phyloP scores from a whole-genome alignment of 352 stramenopile species.

The Pythium biforme region DNA sequence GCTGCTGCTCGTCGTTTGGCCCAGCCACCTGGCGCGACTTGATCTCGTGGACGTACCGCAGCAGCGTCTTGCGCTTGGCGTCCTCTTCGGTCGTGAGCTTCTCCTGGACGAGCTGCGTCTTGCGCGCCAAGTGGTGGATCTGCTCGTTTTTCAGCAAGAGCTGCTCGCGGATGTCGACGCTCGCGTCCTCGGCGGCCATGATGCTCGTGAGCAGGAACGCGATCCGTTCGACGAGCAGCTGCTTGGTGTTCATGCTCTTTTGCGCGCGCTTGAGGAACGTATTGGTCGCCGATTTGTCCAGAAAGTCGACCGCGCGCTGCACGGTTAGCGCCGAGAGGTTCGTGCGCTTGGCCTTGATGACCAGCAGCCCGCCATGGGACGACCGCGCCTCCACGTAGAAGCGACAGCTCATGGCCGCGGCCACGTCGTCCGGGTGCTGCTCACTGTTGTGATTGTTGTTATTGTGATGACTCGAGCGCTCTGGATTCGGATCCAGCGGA shows the following conservation, averaged over 20 bases:
- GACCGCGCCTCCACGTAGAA: slow-evolving; percentile 88
- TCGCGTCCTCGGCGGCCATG: slow-evolving; percentile 72
- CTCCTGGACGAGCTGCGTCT: slow-evolving; percentile 78
- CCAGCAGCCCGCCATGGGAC: slow-evolving; percentile 79
- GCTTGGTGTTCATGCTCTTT: slow-evolving; percentile 92
- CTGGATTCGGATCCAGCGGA: slow-evolving; percentile 33
- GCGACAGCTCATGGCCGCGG: slow-evolving; percentile 56
- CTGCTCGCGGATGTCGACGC: slow-evolving; percentile 48
- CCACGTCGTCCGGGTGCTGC: slow-evolving; percentile 57
- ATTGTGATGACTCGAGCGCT: slow-evolving; percentile 20
- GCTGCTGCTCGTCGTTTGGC: slow-evolving; percentile 7
- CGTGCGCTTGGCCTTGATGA: slow-evolving; percentile 92
- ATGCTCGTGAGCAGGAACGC: slow-evolving; percentile 76
- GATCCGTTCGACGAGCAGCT: slow-evolving; percentile 90
- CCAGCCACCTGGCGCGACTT: slow-evolving; percentile 58
- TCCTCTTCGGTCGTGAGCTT: slow-evolving; percentile 91
- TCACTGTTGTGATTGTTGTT: slow-evolving; percentile 27
- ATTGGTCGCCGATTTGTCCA: slow-evolving; percentile 90
- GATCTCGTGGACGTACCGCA: slow-evolving; percentile 94
- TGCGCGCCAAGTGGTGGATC: slow-evolving; percentile 73
- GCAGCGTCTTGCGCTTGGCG: slow-evolving; percentile 93
- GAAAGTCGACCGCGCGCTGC: slow-evolving; percentile 79
- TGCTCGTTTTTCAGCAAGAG: slow-evolving; percentile 69
- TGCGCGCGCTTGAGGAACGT: slow-evolving; percentile 92
- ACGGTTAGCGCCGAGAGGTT: slow-evolving; percentile 54